Evolutionary conservation across 116 monocot genomes (phyloP).

Genomic region (Thalassia testudinum): DNA sequence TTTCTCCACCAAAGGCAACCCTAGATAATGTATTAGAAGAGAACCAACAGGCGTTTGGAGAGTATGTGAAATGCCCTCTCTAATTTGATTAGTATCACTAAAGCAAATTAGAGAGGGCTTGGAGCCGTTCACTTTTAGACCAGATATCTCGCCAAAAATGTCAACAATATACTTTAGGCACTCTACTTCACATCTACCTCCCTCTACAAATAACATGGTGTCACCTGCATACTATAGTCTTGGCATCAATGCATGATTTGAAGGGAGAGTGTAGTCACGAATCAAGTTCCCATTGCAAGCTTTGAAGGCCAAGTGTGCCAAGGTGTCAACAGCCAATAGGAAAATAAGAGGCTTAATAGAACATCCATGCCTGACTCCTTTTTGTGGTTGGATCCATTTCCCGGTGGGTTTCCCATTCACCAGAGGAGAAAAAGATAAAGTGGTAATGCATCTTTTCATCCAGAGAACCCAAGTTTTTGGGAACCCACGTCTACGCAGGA

Average conservation of each 20-base stretch:
- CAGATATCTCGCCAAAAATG: not conserved
- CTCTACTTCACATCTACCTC: not conserved
- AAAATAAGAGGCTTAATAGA: not conserved
- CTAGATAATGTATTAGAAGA: not conserved
- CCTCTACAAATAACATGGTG: not conserved
- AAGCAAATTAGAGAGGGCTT: not conserved
- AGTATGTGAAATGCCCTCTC: not conserved
- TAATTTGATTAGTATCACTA: not conserved
- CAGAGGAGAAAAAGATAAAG: not conserved
- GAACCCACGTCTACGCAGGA: not conserved
- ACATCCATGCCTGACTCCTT: not conserved
- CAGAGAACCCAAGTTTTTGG: not conserved
- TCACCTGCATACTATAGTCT: not conserved
- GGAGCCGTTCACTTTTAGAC: not conserved
- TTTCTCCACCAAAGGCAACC: not conserved
- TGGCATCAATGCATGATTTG: not conserved
- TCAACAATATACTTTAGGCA: not conserved
- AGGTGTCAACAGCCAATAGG: not conserved
- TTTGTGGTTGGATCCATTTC: not conserved
- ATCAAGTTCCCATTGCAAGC: not conserved
- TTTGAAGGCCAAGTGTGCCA: not conserved
- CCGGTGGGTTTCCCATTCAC: not conserved
- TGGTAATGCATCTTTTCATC: constrained; percentile 3
- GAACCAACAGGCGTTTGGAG: not conserved
- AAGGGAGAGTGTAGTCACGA: not conserved